phyloP scores from a whole-genome alignment of 2,329 filamentous ascomycete species.

The Huntiella bhutanensis region DNA sequence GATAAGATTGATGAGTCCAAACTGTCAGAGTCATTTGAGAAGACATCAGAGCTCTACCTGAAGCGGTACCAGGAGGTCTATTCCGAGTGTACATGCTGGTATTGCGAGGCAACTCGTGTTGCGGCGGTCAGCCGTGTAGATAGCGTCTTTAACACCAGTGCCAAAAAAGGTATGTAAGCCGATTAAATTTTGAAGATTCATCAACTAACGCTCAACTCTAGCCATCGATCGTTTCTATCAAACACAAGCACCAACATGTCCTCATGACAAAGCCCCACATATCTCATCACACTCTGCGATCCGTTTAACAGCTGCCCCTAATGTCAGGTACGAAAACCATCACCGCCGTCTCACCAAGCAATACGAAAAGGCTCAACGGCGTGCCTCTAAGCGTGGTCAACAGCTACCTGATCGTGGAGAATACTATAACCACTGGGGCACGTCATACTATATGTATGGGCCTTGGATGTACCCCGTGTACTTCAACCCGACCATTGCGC shows the following conservation, averaged over 20 bases:
- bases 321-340: constrained; percentile 12
- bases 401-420: constrained; percentile 27
- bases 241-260: constrained; percentile 21
- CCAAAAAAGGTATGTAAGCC: constrained; percentile 11
- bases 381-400: constrained; percentile 28
- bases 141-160: constrained; percentile 21
- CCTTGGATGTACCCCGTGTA: constrained; percentile 26
- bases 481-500: constrained; percentile 27
- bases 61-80: constrained; percentile 47
- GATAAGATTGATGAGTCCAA: constrained; percentile 59
- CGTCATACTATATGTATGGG: constrained; percentile 29
- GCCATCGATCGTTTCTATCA: constrained; percentile 19
- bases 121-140: neutral
- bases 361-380: constrained; percentile 34
- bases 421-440: constrained; percentile 36
- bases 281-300: constrained; percentile 59
- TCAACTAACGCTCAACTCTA: constrained; percentile 24
- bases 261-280: constrained; percentile 42
- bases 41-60: constrained; percentile 53
- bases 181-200: too few species aligned
- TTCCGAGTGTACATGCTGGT: constrained; percentile 65
- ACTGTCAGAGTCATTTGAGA: constrained; percentile 48
- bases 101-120: constrained; percentile 44
- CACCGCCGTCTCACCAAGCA: constrained; percentile 27
- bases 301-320: constrained; percentile 12